These are phyloP conservation scores for Colletotrichum sansevieriae DNA, from an alignment of 2,329 filamentous ascomycete species.

Conservation along the genomic window DNA sequence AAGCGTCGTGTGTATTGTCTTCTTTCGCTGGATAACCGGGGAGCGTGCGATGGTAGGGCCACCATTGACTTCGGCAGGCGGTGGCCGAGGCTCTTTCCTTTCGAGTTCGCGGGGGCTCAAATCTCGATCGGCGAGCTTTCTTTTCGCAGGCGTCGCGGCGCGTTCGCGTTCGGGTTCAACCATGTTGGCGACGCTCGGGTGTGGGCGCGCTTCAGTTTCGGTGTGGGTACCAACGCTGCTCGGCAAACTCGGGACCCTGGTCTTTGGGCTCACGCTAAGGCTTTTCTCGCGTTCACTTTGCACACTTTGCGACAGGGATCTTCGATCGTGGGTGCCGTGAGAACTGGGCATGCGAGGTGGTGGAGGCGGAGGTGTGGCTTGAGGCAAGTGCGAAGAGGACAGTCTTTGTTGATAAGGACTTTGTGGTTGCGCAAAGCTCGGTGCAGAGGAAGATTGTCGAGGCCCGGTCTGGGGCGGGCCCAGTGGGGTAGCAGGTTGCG, in stretches of 20 bases:
- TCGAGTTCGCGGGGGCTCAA: slow-evolving; percentile 66
- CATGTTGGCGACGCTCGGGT: slow-evolving; percentile 38
- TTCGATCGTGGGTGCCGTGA: slow-evolving; percentile 61
- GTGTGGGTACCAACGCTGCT: slow-evolving; percentile 54
- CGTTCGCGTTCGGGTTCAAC: slow-evolving; percentile 51
- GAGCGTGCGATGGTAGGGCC: slow-evolving; percentile 42
- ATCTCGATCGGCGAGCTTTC: slow-evolving; percentile 63
- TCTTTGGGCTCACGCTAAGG: slow-evolving; percentile 84
- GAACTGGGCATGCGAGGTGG: slow-evolving; percentile 54
- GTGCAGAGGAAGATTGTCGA: slow-evolving; percentile 56
- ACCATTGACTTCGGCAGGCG: slow-evolving; percentile 65
- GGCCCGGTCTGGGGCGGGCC: slow-evolving; percentile 62
- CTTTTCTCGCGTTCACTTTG: slow-evolving; percentile 76
- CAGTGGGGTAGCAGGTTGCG: slow-evolving; percentile 67
- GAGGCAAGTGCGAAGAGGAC: slow-evolving; percentile 47
- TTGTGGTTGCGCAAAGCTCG: slow-evolving; percentile 63
- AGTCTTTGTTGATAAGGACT: slow-evolving; percentile 72
- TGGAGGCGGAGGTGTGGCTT: slow-evolving; percentile 49
- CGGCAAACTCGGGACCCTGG: slow-evolving; percentile 68
- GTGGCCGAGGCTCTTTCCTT: slow-evolving; percentile 60
- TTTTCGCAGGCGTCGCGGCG: slow-evolving; percentile 58
- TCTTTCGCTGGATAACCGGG: slow-evolving; percentile 54
- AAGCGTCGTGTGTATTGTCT: slow-evolving; percentile 53
- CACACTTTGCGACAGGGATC: slow-evolving; percentile 68
- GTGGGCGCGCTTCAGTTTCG: slow-evolving; percentile 40